Percentiles rank a stretch among this genome's conserved stretches.
Evolutionary conservation across 805 yeast genomes (phyloP).

Genomic region (Candida cerambycidarum): DNA sequence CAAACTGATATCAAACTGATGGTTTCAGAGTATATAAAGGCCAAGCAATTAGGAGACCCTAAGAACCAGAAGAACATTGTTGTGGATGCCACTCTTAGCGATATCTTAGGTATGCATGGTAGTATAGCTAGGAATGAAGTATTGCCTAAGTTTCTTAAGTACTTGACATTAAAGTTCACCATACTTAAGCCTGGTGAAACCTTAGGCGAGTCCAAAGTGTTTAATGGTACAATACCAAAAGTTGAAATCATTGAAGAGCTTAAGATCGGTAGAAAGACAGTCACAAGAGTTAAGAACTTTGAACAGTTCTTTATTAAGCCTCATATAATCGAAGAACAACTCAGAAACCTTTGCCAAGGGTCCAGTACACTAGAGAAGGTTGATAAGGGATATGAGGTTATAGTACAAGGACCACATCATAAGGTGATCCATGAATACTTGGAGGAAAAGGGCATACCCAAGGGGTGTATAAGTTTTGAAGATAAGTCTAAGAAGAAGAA

Average conservation of each 20-base stretch:
- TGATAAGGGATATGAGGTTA: constrained; percentile 64
- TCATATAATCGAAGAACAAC: constrained; percentile 60
- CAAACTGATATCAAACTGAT: constrained; percentile 53
- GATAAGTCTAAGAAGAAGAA: constrained; percentile 61
- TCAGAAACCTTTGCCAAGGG: constrained; percentile 83
- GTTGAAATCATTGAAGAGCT: constrained; percentile 68
- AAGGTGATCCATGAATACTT: constrained; percentile 58
- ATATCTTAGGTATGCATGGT: constrained; percentile 36
- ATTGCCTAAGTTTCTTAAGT: constrained; percentile 44
- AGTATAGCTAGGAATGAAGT: constrained; percentile 43
- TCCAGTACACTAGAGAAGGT: constrained; percentile 71
- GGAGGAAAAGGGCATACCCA: constrained; percentile 60
- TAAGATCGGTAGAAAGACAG: constrained; percentile 76
- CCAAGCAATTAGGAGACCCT: constrained; percentile 49
- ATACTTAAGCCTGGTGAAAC: constrained; percentile 47
- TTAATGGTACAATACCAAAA: constrained; percentile 68
- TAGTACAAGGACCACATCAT: constrained; percentile 90
- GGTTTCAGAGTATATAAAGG: constrained; percentile 55
- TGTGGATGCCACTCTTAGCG: constrained; percentile 54
- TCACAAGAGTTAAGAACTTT: constrained; percentile 70
- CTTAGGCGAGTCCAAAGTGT: constrained; percentile 24
- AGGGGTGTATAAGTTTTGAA: constrained; percentile 61
- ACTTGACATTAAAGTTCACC: constrained; percentile 50
- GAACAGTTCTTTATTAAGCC: constrained; percentile 68
- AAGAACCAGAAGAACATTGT: constrained; percentile 54